A percentile compares a stretch with the other conserved stretches of the same genome.
phyloP scores from a whole-genome alignment of 2,329 filamentous ascomycete species.

The Colletotrichum horii region DNA sequence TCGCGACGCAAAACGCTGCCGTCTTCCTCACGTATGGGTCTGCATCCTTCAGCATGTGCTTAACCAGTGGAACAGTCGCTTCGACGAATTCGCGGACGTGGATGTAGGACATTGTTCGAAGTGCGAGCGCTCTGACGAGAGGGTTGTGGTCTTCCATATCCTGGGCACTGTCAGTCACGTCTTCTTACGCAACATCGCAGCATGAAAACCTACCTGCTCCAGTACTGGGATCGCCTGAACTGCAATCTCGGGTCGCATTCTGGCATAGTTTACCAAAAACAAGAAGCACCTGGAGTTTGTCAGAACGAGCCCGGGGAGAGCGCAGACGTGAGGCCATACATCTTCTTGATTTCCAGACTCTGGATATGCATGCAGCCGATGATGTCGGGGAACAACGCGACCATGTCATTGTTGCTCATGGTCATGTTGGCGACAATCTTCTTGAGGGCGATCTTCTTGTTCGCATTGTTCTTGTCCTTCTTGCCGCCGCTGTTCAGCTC shows the following conservation, averaged over 20 bases:
- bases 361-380: slow-evolving; percentile 94
- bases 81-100: slow-evolving; percentile 96
- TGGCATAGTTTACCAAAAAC: slow-evolving; percentile 95
- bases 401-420: slow-evolving; percentile 99
- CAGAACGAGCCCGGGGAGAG: neutral
- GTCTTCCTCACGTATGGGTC: slow-evolving; percentile 99
- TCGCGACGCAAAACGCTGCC: slow-evolving; percentile 93
- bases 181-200: neutral
- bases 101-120: slow-evolving; percentile 96
- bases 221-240: slow-evolving; percentile 90
- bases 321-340: slow-evolving; percentile 59
- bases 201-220: slow-evolving; percentile 66
- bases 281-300: slow-evolving; percentile 80
- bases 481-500: slow-evolving; percentile 94
- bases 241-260: slow-evolving; percentile 92
- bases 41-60: slow-evolving; percentile 79
- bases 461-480: slow-evolving; percentile 95
- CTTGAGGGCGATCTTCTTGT: slow-evolving; percentile 98
- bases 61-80: slow-evolving; percentile 84
- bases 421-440: slow-evolving; percentile 99
- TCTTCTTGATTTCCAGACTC: slow-evolving; percentile 98
- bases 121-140: slow-evolving; percentile 85
- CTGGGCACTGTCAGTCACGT: slow-evolving; percentile 46
- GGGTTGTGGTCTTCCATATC: slow-evolving; percentile 96
- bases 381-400: slow-evolving; percentile 93